These are phyloP conservation scores for Rosa persica DNA, from an alignment of 306 rosid species.

Conservation along the genomic window DNA sequence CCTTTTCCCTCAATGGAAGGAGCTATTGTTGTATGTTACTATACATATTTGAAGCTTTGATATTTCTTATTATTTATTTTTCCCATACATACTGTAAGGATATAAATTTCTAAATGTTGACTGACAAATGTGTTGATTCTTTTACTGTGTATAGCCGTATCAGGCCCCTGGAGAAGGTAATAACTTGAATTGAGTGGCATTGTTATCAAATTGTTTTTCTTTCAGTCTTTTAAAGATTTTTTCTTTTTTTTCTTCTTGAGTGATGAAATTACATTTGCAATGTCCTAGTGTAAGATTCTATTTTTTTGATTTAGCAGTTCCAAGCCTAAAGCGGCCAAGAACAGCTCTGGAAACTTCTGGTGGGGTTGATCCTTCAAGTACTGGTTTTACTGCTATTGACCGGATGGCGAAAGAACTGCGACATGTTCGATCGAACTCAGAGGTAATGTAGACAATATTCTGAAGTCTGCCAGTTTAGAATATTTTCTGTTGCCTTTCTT, in stretches of 20 bases:
- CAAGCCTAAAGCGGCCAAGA: constrained; percentile 72
- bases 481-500: constrained; percentile 8
- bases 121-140: constrained; percentile 19
- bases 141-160: constrained; percentile 57
- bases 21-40: constrained; percentile 69
- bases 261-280: not conserved
- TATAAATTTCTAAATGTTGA: constrained; percentile 17
- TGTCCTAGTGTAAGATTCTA: constrained; percentile 1
- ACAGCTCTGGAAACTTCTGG: constrained; percentile 68
- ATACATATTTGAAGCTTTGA: constrained; percentile 34
- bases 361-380: constrained; percentile 66
- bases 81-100: not conserved
- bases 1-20: constrained; percentile 70
- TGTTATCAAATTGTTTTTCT: not conserved
- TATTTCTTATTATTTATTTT: not conserved
- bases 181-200: constrained; percentile 14
- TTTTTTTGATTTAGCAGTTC: constrained; percentile 40
- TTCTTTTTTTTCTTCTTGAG: not conserved
- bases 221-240: not conserved
- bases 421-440: constrained; percentile 61
- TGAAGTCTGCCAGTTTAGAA: constrained; percentile 15
- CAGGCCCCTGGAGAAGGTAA: constrained; percentile 75
- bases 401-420: constrained; percentile 68
- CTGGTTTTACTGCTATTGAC: constrained; percentile 63
- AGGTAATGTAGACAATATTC: constrained; percentile 49